These are phyloP conservation scores for Ceratocystis smalleyi DNA, from an alignment of 2,329 filamentous ascomycete species.

Conservation along the genomic window DNA sequence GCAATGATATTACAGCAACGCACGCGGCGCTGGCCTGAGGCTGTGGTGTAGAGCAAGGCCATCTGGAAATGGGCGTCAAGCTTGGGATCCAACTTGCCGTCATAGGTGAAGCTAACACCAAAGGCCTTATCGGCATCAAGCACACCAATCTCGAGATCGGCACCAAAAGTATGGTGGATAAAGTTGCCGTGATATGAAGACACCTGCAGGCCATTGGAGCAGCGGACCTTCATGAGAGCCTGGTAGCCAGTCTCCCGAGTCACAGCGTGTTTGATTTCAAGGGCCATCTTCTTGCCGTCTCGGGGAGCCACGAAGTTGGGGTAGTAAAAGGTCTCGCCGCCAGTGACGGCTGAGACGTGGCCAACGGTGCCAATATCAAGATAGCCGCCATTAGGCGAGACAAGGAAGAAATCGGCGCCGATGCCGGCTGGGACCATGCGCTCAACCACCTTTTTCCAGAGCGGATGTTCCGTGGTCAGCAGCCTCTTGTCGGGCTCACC, in stretches of 20 bases:
- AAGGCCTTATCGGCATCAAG: slow-evolving; percentile 91
- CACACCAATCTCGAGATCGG: slow-evolving; percentile 83
- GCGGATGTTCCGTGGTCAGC: slow-evolving; percentile 75
- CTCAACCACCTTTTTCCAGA: slow-evolving; percentile 70
- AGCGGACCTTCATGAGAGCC: slow-evolving; percentile 94
- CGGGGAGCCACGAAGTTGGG: slow-evolving; percentile 85
- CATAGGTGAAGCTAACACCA: slow-evolving; percentile 81
- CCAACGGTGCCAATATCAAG: slow-evolving; percentile 87
- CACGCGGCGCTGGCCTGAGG: slow-evolving; percentile 74
- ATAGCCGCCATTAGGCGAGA: slow-evolving; percentile 77
- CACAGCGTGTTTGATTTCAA: slow-evolving; percentile 74
- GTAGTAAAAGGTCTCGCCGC: slow-evolving; percentile 91
- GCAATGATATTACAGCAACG: slow-evolving; percentile 88
- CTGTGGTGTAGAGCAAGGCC: slow-evolving; percentile 84
- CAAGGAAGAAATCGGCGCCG: slow-evolving; percentile 88
- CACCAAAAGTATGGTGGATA: slow-evolving; percentile 84
- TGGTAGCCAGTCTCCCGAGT: slow-evolving; percentile 88
- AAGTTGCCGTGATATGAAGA: slow-evolving; percentile 94
- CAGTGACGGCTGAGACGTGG: slow-evolving; percentile 73
- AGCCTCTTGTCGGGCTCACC: slow-evolving; percentile 87
- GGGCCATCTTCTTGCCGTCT: slow-evolving; percentile 67
- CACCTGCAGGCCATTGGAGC: slow-evolving; percentile 89
- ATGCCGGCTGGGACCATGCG: slow-evolving; percentile 79
- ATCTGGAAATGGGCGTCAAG: slow-evolving; percentile 96
- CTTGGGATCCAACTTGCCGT: slow-evolving; percentile 93